Evolutionary conservation across 2,329 filamentous ascomycete species (phyloP).

Genomic region (Alternaria arbusti): DNA sequence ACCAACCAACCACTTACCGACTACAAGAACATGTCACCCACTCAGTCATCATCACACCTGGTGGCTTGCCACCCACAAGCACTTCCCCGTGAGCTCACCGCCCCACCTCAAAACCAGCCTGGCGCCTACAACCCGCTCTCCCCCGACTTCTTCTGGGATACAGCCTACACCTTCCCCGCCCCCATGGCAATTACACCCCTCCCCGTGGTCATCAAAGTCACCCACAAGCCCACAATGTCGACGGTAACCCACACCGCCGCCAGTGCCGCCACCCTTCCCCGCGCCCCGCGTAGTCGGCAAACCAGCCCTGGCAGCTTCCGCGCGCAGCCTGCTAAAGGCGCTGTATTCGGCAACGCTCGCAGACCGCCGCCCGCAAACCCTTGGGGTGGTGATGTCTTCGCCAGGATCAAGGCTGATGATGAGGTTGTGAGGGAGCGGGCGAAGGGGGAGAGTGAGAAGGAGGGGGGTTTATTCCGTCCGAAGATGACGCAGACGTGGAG

Average conservation of each 20-base stretch:
- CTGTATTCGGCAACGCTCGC: neutral
- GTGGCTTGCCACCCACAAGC: neutral
- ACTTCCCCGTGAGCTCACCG: accelerated
- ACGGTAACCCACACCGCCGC: neutral
- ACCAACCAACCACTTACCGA: neutral
- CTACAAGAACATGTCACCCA: neutral
- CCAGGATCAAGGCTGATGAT: neutral
- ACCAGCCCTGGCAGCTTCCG: neutral
- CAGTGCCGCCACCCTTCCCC: accelerated
- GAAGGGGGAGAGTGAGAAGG: neutral
- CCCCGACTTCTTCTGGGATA: neutral
- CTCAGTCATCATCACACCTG: neutral
- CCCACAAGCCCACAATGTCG: accelerated
- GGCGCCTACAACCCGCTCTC: neutral
- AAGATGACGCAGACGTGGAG: neutral
- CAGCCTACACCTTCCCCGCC: neutral
- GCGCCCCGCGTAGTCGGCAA: neutral
- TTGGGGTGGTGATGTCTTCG: neutral
- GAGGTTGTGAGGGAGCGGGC: neutral
- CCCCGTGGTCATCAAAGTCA: neutral
- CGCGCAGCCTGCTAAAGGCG: neutral
- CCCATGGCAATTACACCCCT: neutral
- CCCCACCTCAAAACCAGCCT: neutral
- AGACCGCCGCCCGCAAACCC: neutral
- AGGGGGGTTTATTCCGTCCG: neutral